Conservation (phyloP, 495 filamentous ascomycete species). For the Niebla homalea region DNA sequence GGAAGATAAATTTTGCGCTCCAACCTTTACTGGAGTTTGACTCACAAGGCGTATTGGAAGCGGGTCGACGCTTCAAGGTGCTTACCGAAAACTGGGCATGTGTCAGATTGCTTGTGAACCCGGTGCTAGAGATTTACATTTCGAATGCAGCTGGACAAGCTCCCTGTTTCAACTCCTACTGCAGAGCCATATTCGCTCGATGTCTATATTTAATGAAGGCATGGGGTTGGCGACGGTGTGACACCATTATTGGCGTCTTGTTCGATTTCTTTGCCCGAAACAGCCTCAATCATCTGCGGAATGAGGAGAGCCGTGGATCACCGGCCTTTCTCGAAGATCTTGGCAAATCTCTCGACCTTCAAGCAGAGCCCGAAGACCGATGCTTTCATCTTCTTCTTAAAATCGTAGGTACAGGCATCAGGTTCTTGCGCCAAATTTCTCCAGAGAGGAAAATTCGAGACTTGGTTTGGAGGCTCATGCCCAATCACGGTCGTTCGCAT, state of each 20-base stretch:
- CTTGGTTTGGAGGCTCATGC: conserved; percentile 64
- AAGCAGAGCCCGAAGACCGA: conserved; percentile 53
- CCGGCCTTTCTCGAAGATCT: conserved; percentile 68
- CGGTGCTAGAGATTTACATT: conserved; percentile 53
- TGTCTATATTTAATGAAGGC: conserved; percentile 64
- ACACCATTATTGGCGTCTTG: conserved; percentile 59
- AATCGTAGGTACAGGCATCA: conserved; percentile 57
- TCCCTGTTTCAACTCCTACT: conserved; percentile 68
- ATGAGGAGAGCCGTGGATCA: conserved; percentile 65
- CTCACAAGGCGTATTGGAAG: conserved; percentile 42
- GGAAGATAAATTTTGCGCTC: conserved; percentile 60
- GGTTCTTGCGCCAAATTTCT: conserved; percentile 41
- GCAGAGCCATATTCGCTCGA: conserved; percentile 55
- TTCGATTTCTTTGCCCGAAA: conserved; percentile 87
- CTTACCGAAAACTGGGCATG: conserved; percentile 59
- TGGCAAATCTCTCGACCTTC: conserved; percentile 44
- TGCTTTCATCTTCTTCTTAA: conserved; percentile 93
- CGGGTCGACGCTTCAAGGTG: conserved; percentile 39
- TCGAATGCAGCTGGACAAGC: conserved; percentile 37
- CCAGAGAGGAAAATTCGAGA: conserved; percentile 62
- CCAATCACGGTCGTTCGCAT: conserved; percentile 78
- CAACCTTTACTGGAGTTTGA: conserved; percentile 72
- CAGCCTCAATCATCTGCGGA: conserved; percentile 55
- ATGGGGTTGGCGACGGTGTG: conserved; percentile 83
- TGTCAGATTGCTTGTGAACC: conserved; percentile 50